phyloP scores from a whole-genome alignment of 805 yeast genomes.

The Metschnikowia cubensis region DNA sequence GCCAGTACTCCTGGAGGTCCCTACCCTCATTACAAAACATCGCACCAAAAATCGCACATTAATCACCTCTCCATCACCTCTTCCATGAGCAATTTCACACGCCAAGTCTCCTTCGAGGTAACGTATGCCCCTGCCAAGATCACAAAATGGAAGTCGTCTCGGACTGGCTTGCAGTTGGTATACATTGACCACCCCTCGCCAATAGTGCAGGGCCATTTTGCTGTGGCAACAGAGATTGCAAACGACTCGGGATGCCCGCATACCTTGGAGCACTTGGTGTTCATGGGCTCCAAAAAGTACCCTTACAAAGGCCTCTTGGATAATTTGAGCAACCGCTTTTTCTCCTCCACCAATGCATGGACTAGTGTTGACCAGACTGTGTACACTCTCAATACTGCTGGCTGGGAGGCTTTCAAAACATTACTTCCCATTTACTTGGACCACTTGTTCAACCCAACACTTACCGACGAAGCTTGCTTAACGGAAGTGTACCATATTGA shows the following conservation, averaged over 20 bases:
- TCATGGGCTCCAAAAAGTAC: constrained; percentile 86
- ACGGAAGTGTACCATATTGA: constrained; percentile 96
- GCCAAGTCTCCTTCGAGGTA: constrained; percentile 49
- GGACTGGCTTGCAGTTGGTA: constrained; percentile 81
- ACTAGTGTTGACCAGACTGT: constrained; percentile 95
- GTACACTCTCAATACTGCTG: constrained; percentile 86
- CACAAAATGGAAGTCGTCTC: constrained; percentile 70
- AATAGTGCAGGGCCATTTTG: constrained; percentile 87
- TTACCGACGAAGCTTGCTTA: constrained; percentile 84
- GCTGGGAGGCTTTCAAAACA: constrained; percentile 89
- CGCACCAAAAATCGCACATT: background rate
- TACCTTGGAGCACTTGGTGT: constrained; percentile 88
- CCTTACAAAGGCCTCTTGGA: constrained; percentile 93
- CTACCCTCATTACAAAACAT: background rate
- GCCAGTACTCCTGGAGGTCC: no score
- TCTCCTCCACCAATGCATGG: constrained; percentile 93
- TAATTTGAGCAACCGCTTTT: constrained; percentile 76
- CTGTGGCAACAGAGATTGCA: constrained; percentile 88
- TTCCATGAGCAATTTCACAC: constrained; percentile 21
- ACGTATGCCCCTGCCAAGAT: constrained; percentile 72
- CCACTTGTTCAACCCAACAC: constrained; percentile 77
- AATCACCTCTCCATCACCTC: background rate
- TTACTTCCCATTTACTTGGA: constrained; percentile 87
- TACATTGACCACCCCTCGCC: constrained; percentile 80
- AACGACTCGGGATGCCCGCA: constrained; percentile 94